Base-by-base conservation (phyloP, 192 early-diverging fungal species). In the Podila epicladia region DNA sequence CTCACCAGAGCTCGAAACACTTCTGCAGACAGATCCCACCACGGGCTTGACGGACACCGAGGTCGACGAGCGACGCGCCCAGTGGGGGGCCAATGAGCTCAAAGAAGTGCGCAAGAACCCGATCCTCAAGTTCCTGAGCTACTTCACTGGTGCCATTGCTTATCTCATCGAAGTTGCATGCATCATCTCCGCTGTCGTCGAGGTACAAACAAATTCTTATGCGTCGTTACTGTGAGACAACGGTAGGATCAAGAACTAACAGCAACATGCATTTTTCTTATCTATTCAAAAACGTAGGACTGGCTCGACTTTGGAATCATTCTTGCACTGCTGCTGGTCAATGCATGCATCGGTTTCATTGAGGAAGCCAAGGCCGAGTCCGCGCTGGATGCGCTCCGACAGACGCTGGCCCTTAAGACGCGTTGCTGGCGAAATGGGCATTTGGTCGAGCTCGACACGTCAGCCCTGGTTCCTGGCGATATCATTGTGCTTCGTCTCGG, bases 331-430 rank as follows among this genome's bases (percentile, higher is more conserved):
- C 76, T 95, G 51, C 75, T 95, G 33, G 89, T 92, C 85, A 98
- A 98, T 79, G 96, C 96, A 32, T 86, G 91, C 61, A 97, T 98
- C 73, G 96, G 96, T 65, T 97, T 93, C 79, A 87, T 94, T 58
- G 96, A 97, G 77, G 96, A 97, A 85, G 91, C 95, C 65, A 93
- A 94, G 83, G 96, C 96, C 60, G 96, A 97, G 65, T 92, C 92
- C 15, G 96, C 96, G 31, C 87, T 97, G 66, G 96, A 97, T 80
- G 95, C 96, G 22, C 88, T 97, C 29, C 96, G 95, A 73, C 94
- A 95, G 87, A 97, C 95, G 31, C 89, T 97, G 50, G 96, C 96
- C 41, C 91, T 96, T 69, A 96, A 94, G 83, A 91, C 92, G 32
- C 91, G 93, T 48, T 86, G 82, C 63, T 95, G 91, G 89, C 90